A percentile compares a stretch with the other conserved stretches of the same genome.
These are phyloP conservation scores for Podospora fimiseda DNA, from an alignment of 495 filamentous ascomycete genomes.

Conservation along the genomic window DNA sequence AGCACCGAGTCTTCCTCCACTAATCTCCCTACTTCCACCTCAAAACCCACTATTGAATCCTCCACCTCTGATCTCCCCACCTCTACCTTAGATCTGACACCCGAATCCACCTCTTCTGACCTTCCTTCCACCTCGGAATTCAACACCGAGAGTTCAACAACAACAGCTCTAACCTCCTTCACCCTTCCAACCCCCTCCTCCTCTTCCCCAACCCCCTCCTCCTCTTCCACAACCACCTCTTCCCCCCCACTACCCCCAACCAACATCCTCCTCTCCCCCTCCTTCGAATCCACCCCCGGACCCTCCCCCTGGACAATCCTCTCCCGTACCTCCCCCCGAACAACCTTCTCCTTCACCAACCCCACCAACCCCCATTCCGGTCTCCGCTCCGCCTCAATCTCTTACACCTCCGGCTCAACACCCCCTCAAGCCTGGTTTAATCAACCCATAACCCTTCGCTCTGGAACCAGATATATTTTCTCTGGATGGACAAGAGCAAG, in stretches of 20 bases:
- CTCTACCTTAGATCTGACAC: too few species aligned
- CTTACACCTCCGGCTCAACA: not conserved
- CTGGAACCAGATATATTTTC: not conserved
- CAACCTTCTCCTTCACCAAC: not conserved
- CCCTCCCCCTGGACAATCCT: not conserved
- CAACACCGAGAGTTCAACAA: too few species aligned
- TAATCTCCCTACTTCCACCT: too few species aligned
- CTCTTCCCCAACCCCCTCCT: not conserved
- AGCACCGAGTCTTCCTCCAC: too few species aligned
- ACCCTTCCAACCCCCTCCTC: not conserved
- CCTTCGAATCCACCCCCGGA: not conserved
- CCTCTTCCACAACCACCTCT: not conserved
- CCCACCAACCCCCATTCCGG: not conserved
- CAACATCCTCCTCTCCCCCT: not conserved
- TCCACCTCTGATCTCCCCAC: too few species aligned
- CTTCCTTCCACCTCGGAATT: too few species aligned
- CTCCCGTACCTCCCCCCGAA: not conserved
- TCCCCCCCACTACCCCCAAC: not conserved
- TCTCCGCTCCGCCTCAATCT: not conserved
- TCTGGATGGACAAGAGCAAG: not conserved
- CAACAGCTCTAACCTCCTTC: too few species aligned
- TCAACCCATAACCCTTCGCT: not conserved
- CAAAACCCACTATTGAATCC: too few species aligned
- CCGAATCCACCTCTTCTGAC: too few species aligned
- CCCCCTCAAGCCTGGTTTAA: not conserved